Evolutionary conservation across 371 early-diverging fungal genomes (phyloP), one percentile per base, ranked within the genome.

Genomic region (Mucor piriformis): DNA sequence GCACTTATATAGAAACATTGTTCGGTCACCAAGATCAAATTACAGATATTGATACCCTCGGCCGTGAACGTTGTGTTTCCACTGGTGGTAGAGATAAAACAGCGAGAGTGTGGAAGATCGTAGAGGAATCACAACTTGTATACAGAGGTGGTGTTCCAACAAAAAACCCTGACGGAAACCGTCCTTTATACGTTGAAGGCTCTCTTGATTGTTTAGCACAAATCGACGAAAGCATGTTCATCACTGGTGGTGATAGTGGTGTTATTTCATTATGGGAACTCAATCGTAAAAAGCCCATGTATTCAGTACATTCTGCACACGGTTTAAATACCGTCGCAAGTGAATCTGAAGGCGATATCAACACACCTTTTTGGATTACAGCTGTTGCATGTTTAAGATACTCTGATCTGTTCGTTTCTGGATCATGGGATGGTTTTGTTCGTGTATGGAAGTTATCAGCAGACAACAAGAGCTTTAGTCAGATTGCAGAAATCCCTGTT

Each of bases 21-120:
- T 97, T 96, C 82, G 99, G 99, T 18, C 99, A 98, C 70, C 98
- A 97, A 75, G 98, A 97, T 73, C 74, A 79, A 32, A 88, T 96
- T 61, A 82, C 86, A 2, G 72, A 72, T 23, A 84, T 98, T 23
- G 92, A 88, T 76, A 82, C 93, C 50, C 78, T 97, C 66, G 76
- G 79, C 20, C 79, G 88, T 43, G 98, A 97, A 68, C 90, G 92
- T 25, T 97, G 97, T 65, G 83, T 98, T 16, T 90, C 97, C n/a
- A 81, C 87, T 11, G 99, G 99, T 25, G 83, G 90, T 8, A 87
- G 99, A 43, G 99, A 98, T 71, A 85, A 89, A 57, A 94, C 96
- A 24, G 83, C 90, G 25, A 83, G 99, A 50, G 59, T 95, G 60
- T 98, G 97, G 97, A 96, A 96, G 74, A 91, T 97, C 59, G 83